Evolutionary conservation across 148 eudicot species (phyloP).

Genomic region (Hydrangea macrophylla): DNA sequence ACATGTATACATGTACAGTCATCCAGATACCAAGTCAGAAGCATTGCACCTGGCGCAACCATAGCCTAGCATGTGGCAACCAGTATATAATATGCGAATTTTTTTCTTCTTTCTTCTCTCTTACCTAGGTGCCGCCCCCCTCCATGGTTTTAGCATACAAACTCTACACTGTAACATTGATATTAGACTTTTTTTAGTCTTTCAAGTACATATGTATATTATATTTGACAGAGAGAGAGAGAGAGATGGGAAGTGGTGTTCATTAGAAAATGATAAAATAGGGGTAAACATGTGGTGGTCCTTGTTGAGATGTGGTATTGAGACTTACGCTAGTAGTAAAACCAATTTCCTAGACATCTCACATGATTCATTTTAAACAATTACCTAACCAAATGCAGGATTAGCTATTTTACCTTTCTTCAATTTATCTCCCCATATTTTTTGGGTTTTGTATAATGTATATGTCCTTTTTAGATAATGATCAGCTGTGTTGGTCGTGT

Average conservation of each 20-base stretch:
- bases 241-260: neutral
- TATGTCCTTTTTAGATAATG: too few relatives aligned
- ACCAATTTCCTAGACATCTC: neutral
- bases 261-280: neutral
- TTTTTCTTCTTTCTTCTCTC: conserved; percentile 13
- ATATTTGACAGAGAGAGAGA: neutral
- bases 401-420: too few relatives aligned
- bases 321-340: neutral
- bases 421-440: too few relatives aligned
- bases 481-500: too few relatives aligned
- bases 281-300: conserved; percentile 10
- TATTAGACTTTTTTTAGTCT: neutral
- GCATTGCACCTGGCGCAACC: conserved; percentile 45
- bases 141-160: conserved; percentile 19
- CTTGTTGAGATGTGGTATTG: neutral
- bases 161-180: neutral
- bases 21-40: conserved; percentile 29
- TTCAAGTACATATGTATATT: neutral
- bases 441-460: too few relatives aligned
- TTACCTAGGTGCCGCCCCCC: conserved; percentile 44
- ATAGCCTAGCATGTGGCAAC: conserved; percentile 36
- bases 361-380: too few relatives aligned
- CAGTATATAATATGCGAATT: conserved; percentile 1
- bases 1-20: neutral
- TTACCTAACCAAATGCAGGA: too few relatives aligned